These are phyloP conservation scores for Aspergillus ibericus DNA, from an alignment of 2,329 filamentous ascomycete genomes.

Conservation along the genomic window DNA sequence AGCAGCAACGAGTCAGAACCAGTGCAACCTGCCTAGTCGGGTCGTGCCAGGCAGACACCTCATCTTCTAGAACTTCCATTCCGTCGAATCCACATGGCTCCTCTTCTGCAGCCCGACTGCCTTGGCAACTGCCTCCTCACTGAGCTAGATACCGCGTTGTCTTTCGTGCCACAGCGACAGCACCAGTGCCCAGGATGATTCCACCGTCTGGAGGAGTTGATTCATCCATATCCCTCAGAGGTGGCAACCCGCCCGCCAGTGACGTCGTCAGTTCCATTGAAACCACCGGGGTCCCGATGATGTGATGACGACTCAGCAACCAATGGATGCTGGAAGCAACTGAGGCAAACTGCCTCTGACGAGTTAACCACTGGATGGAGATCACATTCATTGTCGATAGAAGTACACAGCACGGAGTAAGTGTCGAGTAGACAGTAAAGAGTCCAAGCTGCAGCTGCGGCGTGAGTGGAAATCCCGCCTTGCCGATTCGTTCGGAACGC, in stretches of 20 bases:
- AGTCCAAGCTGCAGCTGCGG: neutral
- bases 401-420: too few species aligned
- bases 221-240: neutral
- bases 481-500: slow-evolving; percentile 8
- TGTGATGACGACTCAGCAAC: slow-evolving; percentile 1
- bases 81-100: slow-evolving; percentile 4
- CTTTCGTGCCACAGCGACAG: too few species aligned
- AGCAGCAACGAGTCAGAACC: neutral
- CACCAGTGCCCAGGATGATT: neutral
- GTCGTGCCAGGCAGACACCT: neutral
- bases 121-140: neutral
- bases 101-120: neutral
- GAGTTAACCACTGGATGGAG: neutral
- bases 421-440: too few species aligned
- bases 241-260: slow-evolving; percentile 8
- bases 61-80: slow-evolving; percentile 11
- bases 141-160: too few species aligned
- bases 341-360: neutral
- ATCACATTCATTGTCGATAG: too few species aligned
- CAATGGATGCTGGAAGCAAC: neutral
- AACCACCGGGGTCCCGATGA: slow-evolving; percentile 4
- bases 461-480: slow-evolving; percentile 1
- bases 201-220: neutral
- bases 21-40: neutral
- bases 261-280: slow-evolving; percentile 4